A percentile compares a stretch with the other conserved stretches of the same genome.
Conservation (phyloP, 768 basidiomycete species). For the Hydnomerulius pinastri region DNA sequence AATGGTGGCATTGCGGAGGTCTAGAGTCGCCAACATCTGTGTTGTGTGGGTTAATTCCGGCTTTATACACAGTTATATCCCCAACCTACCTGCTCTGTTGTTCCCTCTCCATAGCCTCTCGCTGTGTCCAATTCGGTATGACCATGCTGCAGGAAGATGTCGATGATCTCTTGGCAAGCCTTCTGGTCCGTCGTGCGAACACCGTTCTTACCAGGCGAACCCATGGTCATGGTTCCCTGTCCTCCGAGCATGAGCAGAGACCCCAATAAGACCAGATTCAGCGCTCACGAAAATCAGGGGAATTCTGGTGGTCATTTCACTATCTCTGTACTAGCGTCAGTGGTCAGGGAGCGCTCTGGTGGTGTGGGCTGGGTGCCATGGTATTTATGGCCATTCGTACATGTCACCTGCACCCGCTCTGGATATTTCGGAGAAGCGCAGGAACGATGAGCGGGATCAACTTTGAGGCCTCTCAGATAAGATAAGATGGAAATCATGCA, state of each 20-base stretch:
- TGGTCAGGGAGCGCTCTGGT: too few species aligned
- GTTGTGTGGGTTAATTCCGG: too few species aligned
- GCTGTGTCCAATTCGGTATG: constrained; percentile 50
- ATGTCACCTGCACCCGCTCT: too few species aligned
- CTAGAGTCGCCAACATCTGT: constrained; percentile 40
- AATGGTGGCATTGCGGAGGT: constrained; percentile 39
- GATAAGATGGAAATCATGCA: background rate
- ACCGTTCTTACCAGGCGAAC: constrained; percentile 38
- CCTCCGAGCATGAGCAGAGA: background rate
- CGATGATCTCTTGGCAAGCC: constrained; percentile 43
- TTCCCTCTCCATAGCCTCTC: constrained; percentile 47
- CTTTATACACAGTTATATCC: background rate
- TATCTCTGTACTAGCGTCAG: too few species aligned
- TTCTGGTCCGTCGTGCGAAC: constrained; percentile 33
- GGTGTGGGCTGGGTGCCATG: too few species aligned
- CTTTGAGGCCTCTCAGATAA: too few species aligned
- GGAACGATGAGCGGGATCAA: too few species aligned
- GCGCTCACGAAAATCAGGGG: constrained; percentile 9
- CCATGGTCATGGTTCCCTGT: constrained; percentile 46
- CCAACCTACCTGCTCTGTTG: constrained; percentile 44
- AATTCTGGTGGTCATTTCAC: constrained; percentile 22
- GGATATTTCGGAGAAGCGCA: too few species aligned
- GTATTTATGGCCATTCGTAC: too few species aligned
- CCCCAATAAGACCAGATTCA: background rate
- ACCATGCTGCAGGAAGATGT: constrained; percentile 40